Evolutionary conservation across 2,329 filamentous ascomycete genomes (phyloP).

Genomic region (Chaetomium sp.): DNA sequence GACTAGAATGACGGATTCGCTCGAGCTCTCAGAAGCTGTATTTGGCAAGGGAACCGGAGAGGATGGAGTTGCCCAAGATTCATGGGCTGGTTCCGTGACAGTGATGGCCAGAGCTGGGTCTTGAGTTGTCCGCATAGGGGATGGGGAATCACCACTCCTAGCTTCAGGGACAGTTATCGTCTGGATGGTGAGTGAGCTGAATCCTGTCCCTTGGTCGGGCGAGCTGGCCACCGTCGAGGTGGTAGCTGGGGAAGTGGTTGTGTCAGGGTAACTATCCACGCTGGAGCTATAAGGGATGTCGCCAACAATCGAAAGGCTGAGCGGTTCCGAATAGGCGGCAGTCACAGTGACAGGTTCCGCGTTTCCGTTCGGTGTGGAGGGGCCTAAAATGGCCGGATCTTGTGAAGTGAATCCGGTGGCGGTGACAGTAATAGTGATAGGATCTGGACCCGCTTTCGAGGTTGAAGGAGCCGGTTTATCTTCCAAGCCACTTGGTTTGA

Average conservation of each 20-base stretch:
- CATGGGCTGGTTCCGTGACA: constrained; percentile 8
- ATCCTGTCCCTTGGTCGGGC: too few species aligned
- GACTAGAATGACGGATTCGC: constrained; percentile 23
- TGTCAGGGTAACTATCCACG: not conserved
- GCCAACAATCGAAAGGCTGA: not conserved
- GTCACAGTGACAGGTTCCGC: not conserved
- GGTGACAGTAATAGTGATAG: not conserved
- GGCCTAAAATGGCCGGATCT: too few species aligned
- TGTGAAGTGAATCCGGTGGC: not conserved
- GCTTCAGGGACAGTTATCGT: not conserved
- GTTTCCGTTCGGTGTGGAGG: too few species aligned
- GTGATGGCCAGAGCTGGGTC: not conserved
- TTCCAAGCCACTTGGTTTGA: not conserved
- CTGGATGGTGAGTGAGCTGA: not conserved
- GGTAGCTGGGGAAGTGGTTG: not conserved
- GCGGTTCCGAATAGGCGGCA: not conserved
- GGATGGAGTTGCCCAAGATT: constrained; percentile 5
- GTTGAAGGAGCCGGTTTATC: too few species aligned
- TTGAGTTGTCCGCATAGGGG: not conserved
- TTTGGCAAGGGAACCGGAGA: constrained; percentile 1
- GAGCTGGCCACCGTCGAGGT: not conserved
- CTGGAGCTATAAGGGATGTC: not conserved
- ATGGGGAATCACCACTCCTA: not conserved
- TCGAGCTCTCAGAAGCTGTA: not conserved
- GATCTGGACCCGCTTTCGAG: too few species aligned